These are phyloP conservation scores for Quambalaria eucalypti DNA, from an alignment of 1,284 basidiomycete genomes.

Conservation along the genomic window DNA sequence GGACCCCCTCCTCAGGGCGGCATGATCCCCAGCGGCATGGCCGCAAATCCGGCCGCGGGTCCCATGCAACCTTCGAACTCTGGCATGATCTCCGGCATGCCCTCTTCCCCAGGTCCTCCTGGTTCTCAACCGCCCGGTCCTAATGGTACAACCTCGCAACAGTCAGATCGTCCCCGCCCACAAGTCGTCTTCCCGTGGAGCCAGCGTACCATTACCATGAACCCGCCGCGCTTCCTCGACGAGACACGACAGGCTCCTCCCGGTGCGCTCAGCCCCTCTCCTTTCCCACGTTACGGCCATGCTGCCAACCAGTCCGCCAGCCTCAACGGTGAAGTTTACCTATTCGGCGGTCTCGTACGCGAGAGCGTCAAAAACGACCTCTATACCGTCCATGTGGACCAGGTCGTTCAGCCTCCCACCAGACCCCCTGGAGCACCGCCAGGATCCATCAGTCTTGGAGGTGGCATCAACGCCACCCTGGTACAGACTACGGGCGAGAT, in stretches of 20 bases:
- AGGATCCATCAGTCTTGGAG: neutral
- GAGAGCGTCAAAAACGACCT: constrained; percentile 88
- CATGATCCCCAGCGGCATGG: neutral
- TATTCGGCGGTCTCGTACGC: constrained; percentile 92
- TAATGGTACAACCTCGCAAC: too few relatives aligned
- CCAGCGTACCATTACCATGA: constrained; percentile 39
- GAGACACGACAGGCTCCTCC: constrained; percentile 41
- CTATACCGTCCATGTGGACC: constrained; percentile 53
- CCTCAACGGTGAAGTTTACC: constrained; percentile 75
- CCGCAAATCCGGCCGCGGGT: too few relatives aligned
- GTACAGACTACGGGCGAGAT: constrained; percentile 71
- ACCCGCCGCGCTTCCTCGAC: constrained; percentile 44
- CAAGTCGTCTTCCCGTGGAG: constrained; percentile 45
- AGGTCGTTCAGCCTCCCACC: constrained; percentile 60
- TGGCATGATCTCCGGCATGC: neutral
- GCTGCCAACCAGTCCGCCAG: constrained; percentile 74
- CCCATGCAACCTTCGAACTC: too few relatives aligned
- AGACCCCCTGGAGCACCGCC: constrained; percentile 48
- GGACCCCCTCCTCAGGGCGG: neutral
- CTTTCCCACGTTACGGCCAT: constrained; percentile 95
- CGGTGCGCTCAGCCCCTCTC: constrained; percentile 50
- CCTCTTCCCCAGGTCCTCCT: neutral
- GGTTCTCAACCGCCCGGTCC: too few relatives aligned
- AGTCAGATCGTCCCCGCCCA: constrained; percentile 6
- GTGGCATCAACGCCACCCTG: constrained; percentile 25